Conservation (phyloP, 208 protist genomes). For the Acanthamoeba lenticulata region DNA sequence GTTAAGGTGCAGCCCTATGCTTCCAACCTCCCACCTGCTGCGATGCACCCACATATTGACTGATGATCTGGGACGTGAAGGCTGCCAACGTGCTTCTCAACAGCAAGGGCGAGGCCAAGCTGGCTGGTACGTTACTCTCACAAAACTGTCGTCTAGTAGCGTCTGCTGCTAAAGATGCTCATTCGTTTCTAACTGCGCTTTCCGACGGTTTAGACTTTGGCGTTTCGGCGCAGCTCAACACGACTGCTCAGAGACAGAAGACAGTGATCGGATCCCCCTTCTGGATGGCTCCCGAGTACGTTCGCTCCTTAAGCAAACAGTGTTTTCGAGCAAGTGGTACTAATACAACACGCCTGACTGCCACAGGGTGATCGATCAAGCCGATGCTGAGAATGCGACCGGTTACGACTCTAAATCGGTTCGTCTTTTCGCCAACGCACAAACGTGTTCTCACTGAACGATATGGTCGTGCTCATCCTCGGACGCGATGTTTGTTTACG, state of each 20-base stretch:
- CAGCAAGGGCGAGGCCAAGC: constrained; percentile 49
- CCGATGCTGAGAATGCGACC: constrained; percentile 10
- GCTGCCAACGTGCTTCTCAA: constrained; percentile 54
- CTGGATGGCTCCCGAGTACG: constrained; percentile 78
- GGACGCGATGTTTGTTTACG: not conserved
- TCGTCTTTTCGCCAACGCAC: not conserved
- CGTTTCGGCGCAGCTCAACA: constrained; percentile 69
- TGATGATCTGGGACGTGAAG: no score
- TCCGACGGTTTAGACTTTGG: constrained; percentile 73
- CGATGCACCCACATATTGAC: no score
- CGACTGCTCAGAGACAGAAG: constrained; percentile 51
- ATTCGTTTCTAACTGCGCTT: not conserved
- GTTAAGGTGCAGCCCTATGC: no score
- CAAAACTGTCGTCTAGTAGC: no score
- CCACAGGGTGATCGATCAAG: constrained; percentile 33
- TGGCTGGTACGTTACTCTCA: not conserved
- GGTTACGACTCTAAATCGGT: constrained; percentile 33
- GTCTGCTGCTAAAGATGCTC: not conserved
- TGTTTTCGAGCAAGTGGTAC: not conserved
- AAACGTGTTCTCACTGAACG: not conserved
- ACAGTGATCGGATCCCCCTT: constrained; percentile 81
- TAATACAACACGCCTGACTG: not conserved
- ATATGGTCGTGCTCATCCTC: no score
- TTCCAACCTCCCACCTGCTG: no score
- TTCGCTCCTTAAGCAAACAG: not conserved